These are phyloP conservation scores for Zygoascus ofunaensis DNA, from an alignment of 805 yeast genomes.

Conservation along the genomic window DNA sequence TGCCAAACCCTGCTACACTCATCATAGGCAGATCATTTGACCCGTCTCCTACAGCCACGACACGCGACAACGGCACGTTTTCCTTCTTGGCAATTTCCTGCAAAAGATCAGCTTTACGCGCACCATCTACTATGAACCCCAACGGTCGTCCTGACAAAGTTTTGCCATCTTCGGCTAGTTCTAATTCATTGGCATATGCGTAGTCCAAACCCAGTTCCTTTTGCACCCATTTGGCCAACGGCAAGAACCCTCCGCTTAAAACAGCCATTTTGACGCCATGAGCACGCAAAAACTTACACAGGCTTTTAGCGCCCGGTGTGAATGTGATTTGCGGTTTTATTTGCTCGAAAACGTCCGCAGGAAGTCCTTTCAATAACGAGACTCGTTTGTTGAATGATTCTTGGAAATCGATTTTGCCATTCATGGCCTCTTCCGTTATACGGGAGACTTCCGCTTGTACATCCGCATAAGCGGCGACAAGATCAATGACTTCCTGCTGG, in stretches of 20 bases:
- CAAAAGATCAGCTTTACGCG: constrained; percentile 66
- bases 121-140: constrained; percentile 83
- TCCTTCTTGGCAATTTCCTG: constrained; percentile 34
- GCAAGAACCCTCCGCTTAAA: constrained; percentile 89
- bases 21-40: constrained; percentile 93
- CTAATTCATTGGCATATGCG: constrained; percentile 71
- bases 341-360: constrained; percentile 68
- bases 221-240: constrained; percentile 72
- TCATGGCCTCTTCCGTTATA: constrained; percentile 93
- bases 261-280: constrained; percentile 71
- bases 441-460: constrained; percentile 81
- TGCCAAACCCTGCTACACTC: constrained; percentile 83
- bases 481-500: constrained; percentile 91
- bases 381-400: constrained; percentile 74
- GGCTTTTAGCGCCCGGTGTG: constrained; percentile 79
- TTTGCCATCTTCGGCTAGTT: constrained; percentile 33
- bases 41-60: constrained; percentile 92
- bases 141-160: constrained; percentile 63
- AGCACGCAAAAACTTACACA: constrained; percentile 51
- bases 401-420: constrained; percentile 87
- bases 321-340: constrained; percentile 58
- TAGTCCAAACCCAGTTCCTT: constrained; percentile 64
- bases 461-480: constrained; percentile 88
- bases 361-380: constrained; percentile 69
- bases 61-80: constrained; percentile 28